Conservation (phyloP, 1,284 basidiomycete genomes). For the Leccinum solheimii region DNA sequence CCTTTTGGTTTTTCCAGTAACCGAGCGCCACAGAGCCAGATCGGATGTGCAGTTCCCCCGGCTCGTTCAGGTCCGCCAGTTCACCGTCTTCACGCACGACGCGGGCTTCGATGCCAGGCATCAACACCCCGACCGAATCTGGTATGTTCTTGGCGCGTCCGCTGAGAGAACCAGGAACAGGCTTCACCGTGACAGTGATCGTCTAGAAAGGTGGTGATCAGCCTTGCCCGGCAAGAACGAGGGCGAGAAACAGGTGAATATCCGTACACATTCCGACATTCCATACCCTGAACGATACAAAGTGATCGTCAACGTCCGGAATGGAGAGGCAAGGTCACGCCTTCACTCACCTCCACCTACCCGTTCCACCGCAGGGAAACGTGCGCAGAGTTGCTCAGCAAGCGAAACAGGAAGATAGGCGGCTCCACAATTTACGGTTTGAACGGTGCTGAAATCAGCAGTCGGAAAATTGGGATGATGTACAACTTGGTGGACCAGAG, state of each 20-base stretch:
- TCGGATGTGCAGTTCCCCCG: slow-evolving; percentile 64
- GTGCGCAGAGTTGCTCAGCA: slow-evolving; percentile 40
- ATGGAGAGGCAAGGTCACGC: not conserved
- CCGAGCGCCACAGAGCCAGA: slow-evolving; percentile 58
- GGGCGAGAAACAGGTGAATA: not conserved
- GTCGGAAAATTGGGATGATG: slow-evolving; percentile 51
- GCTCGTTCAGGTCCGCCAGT: slow-evolving; percentile 54
- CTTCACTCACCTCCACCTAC: slow-evolving; percentile 51
- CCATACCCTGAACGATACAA: slow-evolving; percentile 56
- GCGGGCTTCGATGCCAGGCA: slow-evolving; percentile 63
- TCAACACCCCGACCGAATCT: slow-evolving; percentile 57
- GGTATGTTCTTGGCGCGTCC: slow-evolving; percentile 43
- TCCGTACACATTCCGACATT: slow-evolving; percentile 69
- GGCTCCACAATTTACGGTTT: slow-evolving; percentile 52
- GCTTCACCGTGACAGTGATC: slow-evolving; percentile 47
- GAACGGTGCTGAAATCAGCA: slow-evolving; percentile 56
- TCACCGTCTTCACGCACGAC: slow-evolving; percentile 61
- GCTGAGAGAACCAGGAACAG: slow-evolving; percentile 46
- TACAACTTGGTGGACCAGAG: slow-evolving; percentile 64
- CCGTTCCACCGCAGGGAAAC: slow-evolving; percentile 37
- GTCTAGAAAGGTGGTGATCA: slow-evolving; percentile 45
- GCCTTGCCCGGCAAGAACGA: not conserved
- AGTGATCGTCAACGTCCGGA: not conserved
- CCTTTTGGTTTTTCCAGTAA: slow-evolving; percentile 69
- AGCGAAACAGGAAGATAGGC: slow-evolving; percentile 66